Base-by-base conservation (phyloP, 352 stramenopile species). In the Pythium aristosporum region DNA sequence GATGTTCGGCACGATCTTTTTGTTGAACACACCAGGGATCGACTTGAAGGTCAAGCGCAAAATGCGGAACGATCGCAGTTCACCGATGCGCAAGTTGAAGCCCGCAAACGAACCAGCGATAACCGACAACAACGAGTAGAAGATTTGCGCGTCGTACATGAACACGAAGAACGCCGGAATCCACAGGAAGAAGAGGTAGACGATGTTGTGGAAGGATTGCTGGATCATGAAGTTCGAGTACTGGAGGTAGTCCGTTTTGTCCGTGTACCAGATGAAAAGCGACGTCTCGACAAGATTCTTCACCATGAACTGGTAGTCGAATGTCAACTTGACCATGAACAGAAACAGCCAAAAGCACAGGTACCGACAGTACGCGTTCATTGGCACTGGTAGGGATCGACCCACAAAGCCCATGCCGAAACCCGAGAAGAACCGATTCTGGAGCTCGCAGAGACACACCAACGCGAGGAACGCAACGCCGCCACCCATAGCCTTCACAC, bases 1-100 rank as follows among this genome's bases (percentile, higher is more conserved):
- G 60, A 94, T 90, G 63, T 95, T 95, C 36, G 82, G 80, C 20
- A 95, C 84, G 60, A 95, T 87, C 59, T 95, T 95, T 70, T 91
- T 87, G 73, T 95, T 95, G 62, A 95, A 95, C 69, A 93, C 84
- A 32, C 84, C 69, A 18, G 86, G 86, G 59, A 95, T 95, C 28
- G 77, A 90, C 79, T 93, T 93, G 68, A 95, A 95, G 37, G 86
- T 85, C n/a, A 91, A 66, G 11, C 86, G 84, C 10, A 95, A 69
- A 21, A 95, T 81, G 39, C 86, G 82, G 79, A 94, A 94, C 10
- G 86, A 94, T 10, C 86, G 84, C 30, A 94, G 56, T 34, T 94
- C 86, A 72, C 86, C 86, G 21, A 95, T 93, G 30, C 84, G 82
- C 41, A 95, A 68, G 61, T 95, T 95, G 63, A 95, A 95, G 42